Conservation (phyloP, 495 filamentous ascomycete genomes). For the Xylaria acuta region DNA sequence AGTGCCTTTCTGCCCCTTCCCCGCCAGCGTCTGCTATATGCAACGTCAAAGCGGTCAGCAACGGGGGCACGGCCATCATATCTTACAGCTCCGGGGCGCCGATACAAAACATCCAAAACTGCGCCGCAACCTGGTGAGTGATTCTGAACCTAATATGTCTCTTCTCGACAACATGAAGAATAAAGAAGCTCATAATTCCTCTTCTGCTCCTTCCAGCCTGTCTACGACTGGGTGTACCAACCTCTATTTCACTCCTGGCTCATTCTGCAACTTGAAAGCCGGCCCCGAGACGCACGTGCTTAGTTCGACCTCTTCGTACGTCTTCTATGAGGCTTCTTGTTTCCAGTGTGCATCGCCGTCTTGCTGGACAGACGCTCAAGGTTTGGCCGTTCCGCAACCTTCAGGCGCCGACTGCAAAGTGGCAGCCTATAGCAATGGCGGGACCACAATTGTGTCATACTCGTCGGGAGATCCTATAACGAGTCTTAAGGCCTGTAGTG, state of each 20-base stretch:
- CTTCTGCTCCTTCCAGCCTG: background rate
- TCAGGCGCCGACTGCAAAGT: background rate
- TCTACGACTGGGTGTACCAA: slow-evolving; percentile 7
- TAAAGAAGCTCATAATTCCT: background rate
- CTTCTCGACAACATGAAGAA: background rate
- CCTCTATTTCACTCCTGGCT: background rate
- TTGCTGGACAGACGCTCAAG: background rate
- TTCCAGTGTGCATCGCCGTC: background rate
- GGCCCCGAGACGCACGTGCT: background rate
- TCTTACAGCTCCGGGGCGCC: background rate
- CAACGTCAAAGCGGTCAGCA: background rate
- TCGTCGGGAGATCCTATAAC: background rate
- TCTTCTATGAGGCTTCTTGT: slow-evolving; percentile 6
- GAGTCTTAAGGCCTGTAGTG: background rate
- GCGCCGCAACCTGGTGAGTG: background rate
- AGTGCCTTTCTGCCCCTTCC: background rate
- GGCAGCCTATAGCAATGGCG: slow-evolving; percentile 3
- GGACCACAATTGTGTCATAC: background rate
- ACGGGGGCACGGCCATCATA: background rate
- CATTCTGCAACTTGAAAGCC: background rate
- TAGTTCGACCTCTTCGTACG: background rate
- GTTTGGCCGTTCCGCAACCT: background rate
- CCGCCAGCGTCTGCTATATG: background rate
- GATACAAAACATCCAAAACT: background rate
- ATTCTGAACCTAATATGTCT: background rate